These are phyloP conservation scores for Ustilago trichophora DNA, from an alignment of 1,284 basidiomycete species.

Conservation along the genomic window DNA sequence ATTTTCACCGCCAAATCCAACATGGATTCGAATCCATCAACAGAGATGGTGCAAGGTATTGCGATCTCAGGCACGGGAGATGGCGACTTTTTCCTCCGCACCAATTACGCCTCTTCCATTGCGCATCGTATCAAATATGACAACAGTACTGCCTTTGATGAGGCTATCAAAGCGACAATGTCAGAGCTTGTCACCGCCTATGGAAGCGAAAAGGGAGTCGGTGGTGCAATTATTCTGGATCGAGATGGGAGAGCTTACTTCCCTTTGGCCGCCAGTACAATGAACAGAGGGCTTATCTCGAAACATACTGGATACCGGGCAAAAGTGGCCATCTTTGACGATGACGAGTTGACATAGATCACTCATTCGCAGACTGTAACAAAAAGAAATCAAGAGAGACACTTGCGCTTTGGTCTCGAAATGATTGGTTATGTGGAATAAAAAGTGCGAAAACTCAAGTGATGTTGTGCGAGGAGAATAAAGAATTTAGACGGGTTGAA, in stretches of 20 bases:
- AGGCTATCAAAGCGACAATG: slow-evolving; percentile 73
- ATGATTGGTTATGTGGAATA: too few species aligned
- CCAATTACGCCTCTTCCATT: slow-evolving; percentile 74
- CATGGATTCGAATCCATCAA: too few species aligned
- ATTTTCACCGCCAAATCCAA: not conserved
- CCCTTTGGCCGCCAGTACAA: slow-evolving; percentile 75
- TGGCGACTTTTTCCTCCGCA: slow-evolving; percentile 83
- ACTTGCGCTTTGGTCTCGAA: too few species aligned
- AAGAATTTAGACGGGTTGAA: too few species aligned
- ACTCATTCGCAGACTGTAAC: too few species aligned
- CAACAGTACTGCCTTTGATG: slow-evolving; percentile 66
- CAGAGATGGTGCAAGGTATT: slow-evolving; percentile 70
- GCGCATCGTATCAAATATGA: slow-evolving; percentile 74
- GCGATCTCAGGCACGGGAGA: slow-evolving; percentile 83
- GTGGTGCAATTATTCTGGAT: slow-evolving; percentile 75
- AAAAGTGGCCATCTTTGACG: slow-evolving; percentile 78
- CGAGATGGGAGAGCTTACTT: slow-evolving; percentile 72
- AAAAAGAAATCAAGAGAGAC: too few species aligned
- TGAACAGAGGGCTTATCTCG: slow-evolving; percentile 80
- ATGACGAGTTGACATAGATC: slow-evolving; percentile 70
- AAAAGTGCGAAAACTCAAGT: too few species aligned
- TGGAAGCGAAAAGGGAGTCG: slow-evolving; percentile 73
- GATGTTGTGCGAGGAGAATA: too few species aligned
- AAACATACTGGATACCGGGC: slow-evolving; percentile 73
- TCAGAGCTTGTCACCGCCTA: slow-evolving; percentile 73